Percentiles rank a stretch among this genome's conserved stretches.
These are phyloP conservation scores for Geoglossum cookeanum DNA, from an alignment of 2,329 filamentous ascomycete genomes.

Conservation along the genomic window DNA sequence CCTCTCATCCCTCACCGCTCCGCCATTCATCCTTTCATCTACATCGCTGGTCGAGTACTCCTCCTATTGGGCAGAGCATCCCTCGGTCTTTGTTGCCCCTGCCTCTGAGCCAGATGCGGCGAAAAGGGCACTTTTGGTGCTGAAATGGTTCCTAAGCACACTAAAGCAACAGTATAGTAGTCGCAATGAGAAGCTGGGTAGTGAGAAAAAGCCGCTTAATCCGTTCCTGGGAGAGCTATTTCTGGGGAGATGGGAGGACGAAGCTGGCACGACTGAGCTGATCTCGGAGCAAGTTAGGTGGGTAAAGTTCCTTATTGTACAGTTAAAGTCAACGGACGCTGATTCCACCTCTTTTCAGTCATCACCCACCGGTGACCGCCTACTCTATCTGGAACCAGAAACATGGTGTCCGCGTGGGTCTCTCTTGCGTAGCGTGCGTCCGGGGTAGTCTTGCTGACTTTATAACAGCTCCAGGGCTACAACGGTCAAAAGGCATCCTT, in stretches of 20 bases:
- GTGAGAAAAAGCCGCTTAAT: slow-evolving; percentile 95
- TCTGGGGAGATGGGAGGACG: slow-evolving; percentile 74
- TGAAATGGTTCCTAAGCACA: slow-evolving; percentile 91
- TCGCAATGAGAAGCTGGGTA: slow-evolving; percentile 61
- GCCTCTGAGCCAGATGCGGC: slow-evolving; percentile 59
- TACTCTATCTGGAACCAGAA: slow-evolving; percentile 81
- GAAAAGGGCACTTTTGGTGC: slow-evolving; percentile 68
- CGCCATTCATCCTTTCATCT: slow-evolving; percentile 63
- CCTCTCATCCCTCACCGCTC: slow-evolving; percentile 60
- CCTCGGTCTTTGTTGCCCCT: slow-evolving; percentile 60
- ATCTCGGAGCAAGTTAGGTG: slow-evolving; percentile 86
- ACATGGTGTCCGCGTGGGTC: slow-evolving; percentile 45
- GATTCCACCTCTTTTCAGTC: slow-evolving; percentile 24
- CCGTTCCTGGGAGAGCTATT: slow-evolving; percentile 93
- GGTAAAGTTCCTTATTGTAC: slow-evolving; percentile 2
- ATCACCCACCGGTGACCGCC: slow-evolving; percentile 87
- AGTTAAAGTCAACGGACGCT: neutral
- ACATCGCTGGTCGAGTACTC: slow-evolving; percentile 67
- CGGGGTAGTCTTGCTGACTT: slow-evolving; percentile 1
- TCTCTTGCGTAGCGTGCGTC: neutral
- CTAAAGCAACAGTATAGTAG: slow-evolving; percentile 70
- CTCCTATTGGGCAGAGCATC: slow-evolving; percentile 67
- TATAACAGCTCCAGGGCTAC: slow-evolving; percentile 46
- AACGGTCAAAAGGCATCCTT: slow-evolving; percentile 96
- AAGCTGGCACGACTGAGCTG: slow-evolving; percentile 62